These are phyloP conservation scores for Daedalea quercina DNA, from an alignment of 768 basidiomycete species.

Conservation along the genomic window DNA sequence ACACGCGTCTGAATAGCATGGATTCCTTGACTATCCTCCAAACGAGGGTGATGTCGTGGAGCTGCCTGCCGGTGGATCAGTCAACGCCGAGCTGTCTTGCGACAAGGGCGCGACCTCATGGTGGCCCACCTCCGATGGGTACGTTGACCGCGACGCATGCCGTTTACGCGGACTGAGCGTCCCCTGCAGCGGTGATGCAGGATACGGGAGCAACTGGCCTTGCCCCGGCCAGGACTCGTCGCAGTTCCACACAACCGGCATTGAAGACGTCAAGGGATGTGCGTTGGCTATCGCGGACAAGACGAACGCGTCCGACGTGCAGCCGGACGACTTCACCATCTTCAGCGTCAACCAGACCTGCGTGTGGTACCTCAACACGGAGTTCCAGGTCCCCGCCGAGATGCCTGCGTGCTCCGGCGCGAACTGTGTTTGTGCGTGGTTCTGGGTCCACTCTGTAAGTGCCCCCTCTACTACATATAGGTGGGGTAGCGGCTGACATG, in stretches of 20 bases:
- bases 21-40: constrained; percentile 52
- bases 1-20: constrained; percentile 25
- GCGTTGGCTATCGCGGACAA: constrained; percentile 40
- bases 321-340: constrained; percentile 36
- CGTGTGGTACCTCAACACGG: constrained; percentile 33
- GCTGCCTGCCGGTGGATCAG: constrained; percentile 49
- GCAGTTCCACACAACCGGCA: constrained; percentile 24
- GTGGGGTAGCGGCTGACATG: not conserved
- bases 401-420: constrained; percentile 38
- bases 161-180: not conserved
- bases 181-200: constrained; percentile 17
- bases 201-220: constrained; percentile 14
- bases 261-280: constrained; percentile 28
- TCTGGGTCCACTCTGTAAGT: constrained; percentile 32
- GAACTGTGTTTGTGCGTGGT: constrained; percentile 38
- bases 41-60: constrained; percentile 48
- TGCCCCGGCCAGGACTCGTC: constrained; percentile 16
- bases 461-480: not conserved
- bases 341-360: constrained; percentile 39
- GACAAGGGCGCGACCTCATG: constrained; percentile 56
- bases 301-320: constrained; percentile 26
- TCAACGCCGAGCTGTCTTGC: constrained; percentile 48
- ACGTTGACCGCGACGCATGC: not conserved
- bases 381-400: constrained; percentile 34
- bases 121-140: constrained; percentile 35